phyloP scores from a whole-genome alignment of 1,284 basidiomycete species.

The Sanghuangporus sanghuang region DNA sequence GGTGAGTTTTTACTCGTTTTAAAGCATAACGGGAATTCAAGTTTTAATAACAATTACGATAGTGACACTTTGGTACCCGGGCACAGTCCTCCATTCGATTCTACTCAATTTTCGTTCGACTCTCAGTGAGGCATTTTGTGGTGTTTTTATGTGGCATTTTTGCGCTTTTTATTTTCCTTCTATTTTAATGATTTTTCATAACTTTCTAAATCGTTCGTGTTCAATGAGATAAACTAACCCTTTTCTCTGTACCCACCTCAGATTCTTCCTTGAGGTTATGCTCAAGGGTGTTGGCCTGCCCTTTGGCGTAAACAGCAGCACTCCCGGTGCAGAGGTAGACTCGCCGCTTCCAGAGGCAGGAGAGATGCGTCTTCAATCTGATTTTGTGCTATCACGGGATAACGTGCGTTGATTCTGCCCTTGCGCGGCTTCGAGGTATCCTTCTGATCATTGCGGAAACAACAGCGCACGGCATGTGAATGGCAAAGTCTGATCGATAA shows the following conservation, averaged over 20 bases:
- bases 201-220: too few species aligned
- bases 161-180: too few species aligned
- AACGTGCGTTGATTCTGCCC: not conserved
- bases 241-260: too few species aligned
- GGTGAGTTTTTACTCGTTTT: not conserved
- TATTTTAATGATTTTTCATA: too few species aligned
- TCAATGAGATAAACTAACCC: too few species aligned
- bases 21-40: too few species aligned
- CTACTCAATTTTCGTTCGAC: conserved; percentile 22
- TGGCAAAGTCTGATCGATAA: conserved; percentile 18
- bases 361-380: conserved; percentile 21
- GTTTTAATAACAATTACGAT: too few species aligned
- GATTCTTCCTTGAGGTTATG: conserved; percentile 20
- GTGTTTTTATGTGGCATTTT: too few species aligned
- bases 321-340: conserved; percentile 9
- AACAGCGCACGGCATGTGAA: conserved; percentile 19
- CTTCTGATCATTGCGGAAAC: not conserved
- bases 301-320: conserved; percentile 14
- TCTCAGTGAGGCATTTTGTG: conserved; percentile 4
- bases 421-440: not conserved
- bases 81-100: conserved; percentile 19
- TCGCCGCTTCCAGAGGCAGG: conserved; percentile 12
- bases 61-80: conserved; percentile 18
- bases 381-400: conserved; percentile 20
- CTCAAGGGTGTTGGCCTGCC: conserved; percentile 18